Base-by-base conservation (phyloP, 1,284 basidiomycete genomes). In the Hemileia vastatrix region DNA sequence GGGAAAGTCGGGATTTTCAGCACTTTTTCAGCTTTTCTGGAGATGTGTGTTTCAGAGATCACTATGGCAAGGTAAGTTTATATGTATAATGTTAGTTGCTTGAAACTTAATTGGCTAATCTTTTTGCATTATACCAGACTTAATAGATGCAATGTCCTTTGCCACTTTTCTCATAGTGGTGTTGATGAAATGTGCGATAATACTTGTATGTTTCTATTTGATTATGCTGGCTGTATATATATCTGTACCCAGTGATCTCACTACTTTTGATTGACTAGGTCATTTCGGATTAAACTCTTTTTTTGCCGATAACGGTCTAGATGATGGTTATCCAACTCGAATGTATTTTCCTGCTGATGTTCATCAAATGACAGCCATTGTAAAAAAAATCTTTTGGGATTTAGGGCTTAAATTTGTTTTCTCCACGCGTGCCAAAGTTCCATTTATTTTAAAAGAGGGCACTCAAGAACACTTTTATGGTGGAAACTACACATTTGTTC, bases 281-380 rank as follows among this genome's bases (percentile, higher is more conserved):
- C 69, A 70, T 52, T 75, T 77, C 65, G 76, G 87, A 67, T 74
- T 90, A 76, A 90, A 90, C 81, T 70, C 83, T 64, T 82, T 90
- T 79, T 90, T 89, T 73, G 86, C 85, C 2, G 88, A 90, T 77
- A 90, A 90, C 72, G 86, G 86, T 47, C 83, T 90, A 44, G 80
- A 82, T 9, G 88, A 90, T 73, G 82, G 83, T 18, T 82, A 87
- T 54, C 55, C 55, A 8, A 85, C 87, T 8, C 84, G 80, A 78
- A 78, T 90, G 27, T 90, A 90, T 78, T 90, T 90, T 84, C 87
- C 88, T 32, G 88, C 86, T 5, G 88, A 90, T 71, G 77, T 85
- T 8, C 74, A 81, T 36, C 88, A 90, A 75, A 90, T 90, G 88
- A 77, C 81, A 51, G 86, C 86, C 24, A 77, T 89, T 71, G 79